Conservation (phyloP, 2,329 filamentous ascomycete species). For the Monilinia polystroma region DNA sequence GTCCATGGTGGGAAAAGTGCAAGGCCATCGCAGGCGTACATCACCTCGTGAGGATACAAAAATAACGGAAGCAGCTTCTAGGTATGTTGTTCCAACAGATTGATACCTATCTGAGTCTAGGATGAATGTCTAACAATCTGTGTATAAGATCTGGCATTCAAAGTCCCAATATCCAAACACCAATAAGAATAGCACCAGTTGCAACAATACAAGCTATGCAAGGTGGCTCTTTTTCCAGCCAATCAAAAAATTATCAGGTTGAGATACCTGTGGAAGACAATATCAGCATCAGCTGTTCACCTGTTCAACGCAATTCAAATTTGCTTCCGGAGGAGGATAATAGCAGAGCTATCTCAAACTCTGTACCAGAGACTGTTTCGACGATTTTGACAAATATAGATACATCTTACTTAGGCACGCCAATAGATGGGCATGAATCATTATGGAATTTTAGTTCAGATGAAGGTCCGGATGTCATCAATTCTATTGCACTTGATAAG, state of each 20-base stretch:
- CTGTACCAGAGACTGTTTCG: background rate
- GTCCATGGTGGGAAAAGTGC: constrained; percentile 22
- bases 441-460: constrained; percentile 14
- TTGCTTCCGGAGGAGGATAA: background rate
- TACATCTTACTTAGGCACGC: background rate
- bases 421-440: background rate
- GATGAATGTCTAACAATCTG: background rate
- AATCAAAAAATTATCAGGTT: background rate
- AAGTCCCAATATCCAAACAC: background rate
- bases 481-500: background rate
- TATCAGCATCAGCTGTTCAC: background rate
- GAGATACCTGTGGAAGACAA: background rate
- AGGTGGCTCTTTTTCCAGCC: background rate
- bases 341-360: background rate
- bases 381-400: background rate
- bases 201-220: background rate
- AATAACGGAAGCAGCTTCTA: background rate
- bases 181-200: background rate
- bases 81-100: background rate
- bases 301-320: background rate
- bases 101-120: background rate
- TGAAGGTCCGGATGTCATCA: background rate
- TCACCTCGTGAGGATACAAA: background rate
- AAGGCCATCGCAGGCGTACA: constrained; percentile 8
- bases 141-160: background rate